phyloP scores from a whole-genome alignment of 805 yeast species.

The Candida anglica region DNA sequence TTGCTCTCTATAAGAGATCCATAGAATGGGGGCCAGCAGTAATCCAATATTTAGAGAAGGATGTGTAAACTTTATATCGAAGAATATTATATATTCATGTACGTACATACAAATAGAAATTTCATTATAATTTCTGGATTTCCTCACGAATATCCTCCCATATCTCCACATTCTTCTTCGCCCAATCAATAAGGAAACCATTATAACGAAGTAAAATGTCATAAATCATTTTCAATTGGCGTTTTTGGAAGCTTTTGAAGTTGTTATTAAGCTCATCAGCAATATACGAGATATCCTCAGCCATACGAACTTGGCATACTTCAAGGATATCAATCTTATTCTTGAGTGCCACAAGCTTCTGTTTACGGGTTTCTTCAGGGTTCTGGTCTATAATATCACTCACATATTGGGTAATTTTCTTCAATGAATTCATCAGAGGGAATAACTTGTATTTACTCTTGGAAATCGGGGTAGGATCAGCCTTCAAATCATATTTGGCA shows the following conservation, averaged over 20 bases:
- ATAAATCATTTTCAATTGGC: conserved; percentile 49
- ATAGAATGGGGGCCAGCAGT: conserved; percentile 72
- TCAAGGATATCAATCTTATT: conserved; percentile 51
- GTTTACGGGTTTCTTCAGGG: conserved; percentile 61
- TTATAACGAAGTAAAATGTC: conserved; percentile 52
- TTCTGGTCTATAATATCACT: conserved; percentile 61
- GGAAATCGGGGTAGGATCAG: conserved; percentile 14
- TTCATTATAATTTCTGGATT: conserved; percentile 17
- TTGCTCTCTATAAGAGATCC: conserved; percentile 60
- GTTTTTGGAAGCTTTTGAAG: conserved; percentile 45
- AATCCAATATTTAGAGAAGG: conserved; percentile 15
- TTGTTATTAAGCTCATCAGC: conserved; percentile 43
- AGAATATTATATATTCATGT: not conserved
- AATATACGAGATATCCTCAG: conserved; percentile 36
- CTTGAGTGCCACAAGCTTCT: conserved; percentile 44
- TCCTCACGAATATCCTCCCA: conserved; percentile 62
- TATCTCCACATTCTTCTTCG: conserved; percentile 58
- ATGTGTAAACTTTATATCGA: not conserved
- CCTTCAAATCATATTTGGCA: conserved; percentile 16
- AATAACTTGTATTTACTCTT: conserved; percentile 41
- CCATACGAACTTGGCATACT: conserved; percentile 43
- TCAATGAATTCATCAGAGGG: conserved; percentile 47
- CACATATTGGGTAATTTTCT: conserved; percentile 48
- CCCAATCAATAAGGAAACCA: conserved; percentile 59
- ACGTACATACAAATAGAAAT: not conserved